Evolutionary conservation across 495 filamentous ascomycete genomes (phyloP).

Genomic region (Neurospora sublineolata): DNA sequence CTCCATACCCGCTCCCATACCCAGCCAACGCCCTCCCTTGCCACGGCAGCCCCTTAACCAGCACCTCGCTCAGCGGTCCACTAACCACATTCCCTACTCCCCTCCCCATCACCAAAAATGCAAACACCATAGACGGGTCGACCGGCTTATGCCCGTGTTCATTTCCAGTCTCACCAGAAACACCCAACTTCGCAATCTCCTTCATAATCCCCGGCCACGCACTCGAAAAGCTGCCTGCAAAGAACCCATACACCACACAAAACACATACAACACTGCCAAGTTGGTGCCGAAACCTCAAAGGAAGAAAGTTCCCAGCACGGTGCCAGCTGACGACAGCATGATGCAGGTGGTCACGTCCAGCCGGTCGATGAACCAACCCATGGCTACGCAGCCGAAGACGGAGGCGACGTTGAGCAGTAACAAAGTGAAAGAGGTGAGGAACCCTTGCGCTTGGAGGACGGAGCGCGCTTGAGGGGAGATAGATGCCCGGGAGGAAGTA

Average conservation of each 20-base stretch:
- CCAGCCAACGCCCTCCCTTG: conserved; percentile 20
- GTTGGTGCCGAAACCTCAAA: conserved; percentile 52
- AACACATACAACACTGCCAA: conserved; percentile 51
- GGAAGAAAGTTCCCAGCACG: conserved; percentile 47
- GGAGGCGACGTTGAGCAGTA: conserved; percentile 46
- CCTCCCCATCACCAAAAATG: conserved; percentile 48
- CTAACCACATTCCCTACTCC: conserved; percentile 55
- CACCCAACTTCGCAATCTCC: conserved; percentile 35
- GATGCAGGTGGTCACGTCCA: conserved; percentile 49
- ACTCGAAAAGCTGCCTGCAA: conserved; percentile 34
- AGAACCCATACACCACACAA: conserved; percentile 56
- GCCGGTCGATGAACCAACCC: conserved; percentile 48
- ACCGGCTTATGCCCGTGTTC: conserved; percentile 5
- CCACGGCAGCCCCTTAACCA: conserved; percentile 33
- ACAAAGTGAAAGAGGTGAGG: conserved; percentile 39
- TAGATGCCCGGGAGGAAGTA: conserved; percentile 60
- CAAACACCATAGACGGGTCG: conserved; percentile 44
- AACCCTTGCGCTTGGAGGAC: conserved; percentile 31
- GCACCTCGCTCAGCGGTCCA: conserved; percentile 47
- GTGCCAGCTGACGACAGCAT: conserved; percentile 45
- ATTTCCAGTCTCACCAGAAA: neutral
- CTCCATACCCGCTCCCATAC: conserved; percentile 42
- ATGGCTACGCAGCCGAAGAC: conserved; percentile 47
- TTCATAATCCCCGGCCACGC: conserved; percentile 53
- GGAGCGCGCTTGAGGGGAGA: conserved; percentile 45